phyloP scores from a whole-genome alignment of 2,329 filamentous ascomycete genomes.

The Cladosporium halotolerans region DNA sequence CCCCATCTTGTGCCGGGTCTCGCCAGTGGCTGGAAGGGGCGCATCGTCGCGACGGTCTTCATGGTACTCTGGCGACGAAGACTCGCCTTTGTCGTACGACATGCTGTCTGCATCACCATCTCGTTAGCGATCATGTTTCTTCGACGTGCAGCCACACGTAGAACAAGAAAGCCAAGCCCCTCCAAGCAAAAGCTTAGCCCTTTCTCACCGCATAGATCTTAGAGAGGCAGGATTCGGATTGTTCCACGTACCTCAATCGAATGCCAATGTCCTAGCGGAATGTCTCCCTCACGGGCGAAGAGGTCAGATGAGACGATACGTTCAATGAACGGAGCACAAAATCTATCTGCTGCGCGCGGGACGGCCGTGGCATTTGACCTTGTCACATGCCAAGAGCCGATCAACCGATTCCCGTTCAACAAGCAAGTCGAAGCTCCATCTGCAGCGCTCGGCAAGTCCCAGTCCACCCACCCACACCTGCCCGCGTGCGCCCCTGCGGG shows the following conservation, averaged over 20 bases:
- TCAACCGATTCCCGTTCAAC: neutral
- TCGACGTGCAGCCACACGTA: neutral
- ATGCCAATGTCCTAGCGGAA: too few relatives aligned
- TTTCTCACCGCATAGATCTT: neutral
- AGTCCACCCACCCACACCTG: neutral
- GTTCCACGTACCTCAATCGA: too few relatives aligned
- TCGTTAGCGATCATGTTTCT: neutral
- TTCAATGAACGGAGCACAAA: neutral
- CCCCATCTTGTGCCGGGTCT: conserved; percentile 29
- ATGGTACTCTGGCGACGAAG: conserved; percentile 12
- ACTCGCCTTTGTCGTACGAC: conserved; percentile 13
- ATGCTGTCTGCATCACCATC: conserved; percentile 4
- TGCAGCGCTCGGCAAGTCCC: conserved; percentile 1
- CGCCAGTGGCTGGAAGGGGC: conserved; percentile 15
- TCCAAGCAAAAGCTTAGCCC: conserved; percentile 7
- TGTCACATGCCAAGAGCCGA: conserved; percentile 1
- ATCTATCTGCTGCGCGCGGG: neutral
- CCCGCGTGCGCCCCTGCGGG: neutral
- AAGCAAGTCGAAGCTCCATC: conserved; percentile 8
- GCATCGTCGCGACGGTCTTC: conserved; percentile 17
- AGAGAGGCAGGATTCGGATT: neutral
- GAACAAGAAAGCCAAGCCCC: conserved; percentile 1
- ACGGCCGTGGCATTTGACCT: neutral
- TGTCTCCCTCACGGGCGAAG: too few relatives aligned
- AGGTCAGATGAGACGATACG: neutral